phyloP scores from a whole-genome alignment of 2,329 filamentous ascomycete species.

The Nemania sp. region DNA sequence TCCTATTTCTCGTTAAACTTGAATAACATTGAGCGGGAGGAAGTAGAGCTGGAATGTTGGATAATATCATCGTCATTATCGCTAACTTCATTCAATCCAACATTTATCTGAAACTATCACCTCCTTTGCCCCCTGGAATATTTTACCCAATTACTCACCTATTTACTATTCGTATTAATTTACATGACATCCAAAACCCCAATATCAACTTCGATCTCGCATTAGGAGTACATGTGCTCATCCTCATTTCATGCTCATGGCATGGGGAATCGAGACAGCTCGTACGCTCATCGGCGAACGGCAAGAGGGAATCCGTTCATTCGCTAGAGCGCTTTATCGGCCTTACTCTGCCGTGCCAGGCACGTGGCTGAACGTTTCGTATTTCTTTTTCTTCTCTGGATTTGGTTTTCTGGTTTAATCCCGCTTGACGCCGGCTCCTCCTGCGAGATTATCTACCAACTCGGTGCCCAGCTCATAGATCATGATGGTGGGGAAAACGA shows the following conservation, averaged over 20 bases:
- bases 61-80: background rate
- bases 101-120: background rate
- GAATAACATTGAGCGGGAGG: background rate
- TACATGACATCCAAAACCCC: constrained; percentile 3
- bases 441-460: constrained; percentile 60
- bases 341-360: constrained; percentile 17
- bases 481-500: constrained; percentile 66
- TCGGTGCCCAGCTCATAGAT: constrained; percentile 62
- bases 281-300: background rate
- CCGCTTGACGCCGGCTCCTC: constrained; percentile 52
- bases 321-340: constrained; percentile 3
- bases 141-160: background rate
- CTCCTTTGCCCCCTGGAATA: background rate
- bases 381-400: no score
- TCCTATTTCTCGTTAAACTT: background rate
- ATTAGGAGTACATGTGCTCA: background rate
- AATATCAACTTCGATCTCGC: background rate
- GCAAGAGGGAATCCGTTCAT: constrained; percentile 8
- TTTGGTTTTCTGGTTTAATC: constrained; percentile 51
- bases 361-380: no score
- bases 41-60: background rate
- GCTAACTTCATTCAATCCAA: background rate
- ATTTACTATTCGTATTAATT: constrained; percentile 8
- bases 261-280: background rate
- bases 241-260: constrained; percentile 18